Evolutionary conservation across 2,329 filamentous ascomycete species (phyloP).

Genomic region (Neonectria sp.): DNA sequence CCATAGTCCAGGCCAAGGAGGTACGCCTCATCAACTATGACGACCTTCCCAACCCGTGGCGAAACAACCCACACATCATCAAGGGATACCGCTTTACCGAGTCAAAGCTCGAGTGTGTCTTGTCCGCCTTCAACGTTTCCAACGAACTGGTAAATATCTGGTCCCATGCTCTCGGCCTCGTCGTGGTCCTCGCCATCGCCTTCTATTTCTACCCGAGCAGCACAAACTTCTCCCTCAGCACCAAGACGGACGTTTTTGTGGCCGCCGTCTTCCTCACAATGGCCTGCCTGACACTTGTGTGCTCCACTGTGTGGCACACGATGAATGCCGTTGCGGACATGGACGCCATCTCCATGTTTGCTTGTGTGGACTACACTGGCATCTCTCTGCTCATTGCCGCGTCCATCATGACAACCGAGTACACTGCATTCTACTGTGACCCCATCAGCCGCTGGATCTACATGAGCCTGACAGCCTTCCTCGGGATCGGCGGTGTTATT

Average conservation of each 20-base stretch:
- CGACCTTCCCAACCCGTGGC: constrained; percentile 92
- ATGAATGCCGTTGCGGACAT: constrained; percentile 98
- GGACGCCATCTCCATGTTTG: constrained; percentile 91
- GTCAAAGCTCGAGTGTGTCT: constrained; percentile 89
- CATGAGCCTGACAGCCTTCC: constrained; percentile 83
- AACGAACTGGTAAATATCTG: constrained; percentile 99
- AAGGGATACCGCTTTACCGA: constrained; percentile 95
- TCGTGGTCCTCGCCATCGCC: constrained; percentile 88
- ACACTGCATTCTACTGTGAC: constrained; percentile 99
- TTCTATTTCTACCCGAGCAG: constrained; percentile 97
- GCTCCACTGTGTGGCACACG: constrained; percentile 97
- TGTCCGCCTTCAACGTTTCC: constrained; percentile 85
- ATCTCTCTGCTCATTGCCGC: constrained; percentile 96
- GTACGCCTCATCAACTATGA: constrained; percentile 90
- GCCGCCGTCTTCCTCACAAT: constrained; percentile 97
- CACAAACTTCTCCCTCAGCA: constrained; percentile 87
- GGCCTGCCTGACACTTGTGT: constrained; percentile 93
- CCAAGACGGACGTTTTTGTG: constrained; percentile 90
- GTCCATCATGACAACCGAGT: constrained; percentile 98
- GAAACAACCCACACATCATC: constrained; percentile 93
- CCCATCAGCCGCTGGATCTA: constrained; percentile 89
- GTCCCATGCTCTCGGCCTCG: constrained; percentile 92
- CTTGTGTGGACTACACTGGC: constrained; percentile 98
- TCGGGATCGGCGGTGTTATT: constrained; percentile 90
- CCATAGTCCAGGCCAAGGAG: constrained; percentile 81